phyloP scores from a whole-genome alignment of 495 filamentous ascomycete species.

The Hypoxylon lienhwacheense region DNA sequence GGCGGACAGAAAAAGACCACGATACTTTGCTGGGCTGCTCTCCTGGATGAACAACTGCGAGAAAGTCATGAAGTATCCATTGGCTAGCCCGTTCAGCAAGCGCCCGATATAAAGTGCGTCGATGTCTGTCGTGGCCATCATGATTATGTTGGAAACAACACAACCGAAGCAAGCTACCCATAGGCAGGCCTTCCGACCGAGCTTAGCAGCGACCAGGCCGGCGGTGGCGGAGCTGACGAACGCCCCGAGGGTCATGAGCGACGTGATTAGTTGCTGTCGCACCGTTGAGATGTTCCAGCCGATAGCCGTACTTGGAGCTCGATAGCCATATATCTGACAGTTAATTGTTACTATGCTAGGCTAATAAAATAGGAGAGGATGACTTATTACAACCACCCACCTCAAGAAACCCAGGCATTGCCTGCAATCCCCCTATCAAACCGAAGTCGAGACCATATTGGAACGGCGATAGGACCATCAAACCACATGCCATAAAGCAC shows the following conservation, averaged over 20 bases:
- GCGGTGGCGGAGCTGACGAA: constrained; percentile 50
- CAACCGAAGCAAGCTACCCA: constrained; percentile 46
- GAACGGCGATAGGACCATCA: constrained; percentile 51
- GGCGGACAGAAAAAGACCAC: constrained; percentile 39
- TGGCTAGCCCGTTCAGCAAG: constrained; percentile 49
- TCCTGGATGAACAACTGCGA: constrained; percentile 51
- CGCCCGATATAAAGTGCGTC: constrained; percentile 50
- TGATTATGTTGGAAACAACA: constrained; percentile 48
- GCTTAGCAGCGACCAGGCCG: constrained; percentile 44
- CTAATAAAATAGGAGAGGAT: background rate
- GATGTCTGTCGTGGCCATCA: constrained; percentile 51
- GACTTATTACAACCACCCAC: constrained; percentile 3
- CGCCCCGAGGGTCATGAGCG: constrained; percentile 53
- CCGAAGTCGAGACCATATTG: constrained; percentile 59
- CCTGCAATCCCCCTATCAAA: constrained; percentile 56
- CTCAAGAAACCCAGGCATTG: constrained; percentile 54
- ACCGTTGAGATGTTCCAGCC: constrained; percentile 52
- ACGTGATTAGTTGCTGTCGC: constrained; percentile 49
- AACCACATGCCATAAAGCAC: constrained; percentile 39
- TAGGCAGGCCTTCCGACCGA: constrained; percentile 46
- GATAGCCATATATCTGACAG: constrained; percentile 31
- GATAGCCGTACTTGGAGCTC: constrained; percentile 39
- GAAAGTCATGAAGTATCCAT: constrained; percentile 53
- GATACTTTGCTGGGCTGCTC: constrained; percentile 46
- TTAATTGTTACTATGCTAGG: background rate